phyloP scores from a whole-genome alignment of 257 asterid genomes.

The Nicotiana knightiana region DNA sequence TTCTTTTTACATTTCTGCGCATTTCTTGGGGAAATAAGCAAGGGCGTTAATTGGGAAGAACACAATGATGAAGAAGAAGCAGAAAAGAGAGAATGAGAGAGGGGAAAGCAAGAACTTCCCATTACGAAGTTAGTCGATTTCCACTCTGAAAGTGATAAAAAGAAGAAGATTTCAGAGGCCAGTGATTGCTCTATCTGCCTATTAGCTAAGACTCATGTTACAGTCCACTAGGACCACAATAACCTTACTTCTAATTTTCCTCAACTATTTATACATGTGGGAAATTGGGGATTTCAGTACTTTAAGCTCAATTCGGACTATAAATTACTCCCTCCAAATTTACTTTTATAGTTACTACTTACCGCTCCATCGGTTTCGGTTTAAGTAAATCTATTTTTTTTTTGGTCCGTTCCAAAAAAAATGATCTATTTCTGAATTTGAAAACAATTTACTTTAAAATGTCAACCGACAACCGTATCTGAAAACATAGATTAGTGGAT shows the following conservation, averaged over 20 bases:
- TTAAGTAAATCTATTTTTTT: too few relatives aligned
- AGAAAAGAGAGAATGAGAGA: slow-evolving; percentile 28
- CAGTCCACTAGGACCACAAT: not conserved
- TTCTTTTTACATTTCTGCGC: slow-evolving; percentile 21
- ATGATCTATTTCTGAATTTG: too few relatives aligned
- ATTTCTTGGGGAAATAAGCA: slow-evolving; percentile 25
- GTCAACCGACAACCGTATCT: too few relatives aligned
- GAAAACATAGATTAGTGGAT: too few relatives aligned
- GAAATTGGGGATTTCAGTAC: not conserved
- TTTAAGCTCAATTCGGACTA: too few relatives aligned
- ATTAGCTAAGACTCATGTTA: not conserved
- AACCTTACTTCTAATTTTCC: not conserved
- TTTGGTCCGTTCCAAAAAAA: too few relatives aligned
- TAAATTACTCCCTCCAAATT: too few relatives aligned
- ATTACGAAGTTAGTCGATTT: slow-evolving; percentile 17
- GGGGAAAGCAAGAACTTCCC: slow-evolving; percentile 31
- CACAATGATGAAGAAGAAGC: slow-evolving; percentile 28
- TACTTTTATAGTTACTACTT: too few relatives aligned
- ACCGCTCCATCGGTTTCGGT: too few relatives aligned
- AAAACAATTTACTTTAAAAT: too few relatives aligned
- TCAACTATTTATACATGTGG: not conserved
- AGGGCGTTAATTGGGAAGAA: slow-evolving; percentile 27
- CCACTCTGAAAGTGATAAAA: slow-evolving; percentile 12
- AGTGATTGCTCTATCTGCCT: slow-evolving; percentile 5
- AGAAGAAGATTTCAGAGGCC: not conserved